Conservation (phyloP, 805 yeast genomes). For the Starmerella apicola region DNA sequence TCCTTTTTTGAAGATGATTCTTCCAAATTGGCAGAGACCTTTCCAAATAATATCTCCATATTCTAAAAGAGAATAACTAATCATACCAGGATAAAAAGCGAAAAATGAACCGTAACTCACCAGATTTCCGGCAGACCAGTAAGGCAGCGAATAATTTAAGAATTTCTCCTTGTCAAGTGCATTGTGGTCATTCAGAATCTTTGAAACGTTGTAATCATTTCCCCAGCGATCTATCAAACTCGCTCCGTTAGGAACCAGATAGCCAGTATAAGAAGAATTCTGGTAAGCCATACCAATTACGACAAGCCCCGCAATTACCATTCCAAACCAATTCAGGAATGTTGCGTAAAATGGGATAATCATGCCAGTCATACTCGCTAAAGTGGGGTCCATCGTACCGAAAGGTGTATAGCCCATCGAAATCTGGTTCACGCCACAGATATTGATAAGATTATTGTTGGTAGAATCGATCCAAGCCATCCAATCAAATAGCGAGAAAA, state of each 20-base stretch:
- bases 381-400: slow-evolving; percentile 35
- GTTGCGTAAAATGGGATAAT: slow-evolving; percentile 35
- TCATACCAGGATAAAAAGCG: slow-evolving; percentile 42
- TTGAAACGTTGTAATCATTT: slow-evolving; percentile 31
- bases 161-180: slow-evolving; percentile 36
- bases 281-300: slow-evolving; percentile 31
- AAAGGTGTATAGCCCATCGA: slow-evolving; percentile 41
- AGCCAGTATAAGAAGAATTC: slow-evolving; percentile 40
- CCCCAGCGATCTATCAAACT: slow-evolving; percentile 33
- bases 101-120: slow-evolving; percentile 46
- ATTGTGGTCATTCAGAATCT: slow-evolving; percentile 36
- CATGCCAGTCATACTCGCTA: slow-evolving; percentile 35
- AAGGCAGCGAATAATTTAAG: slow-evolving; percentile 49
- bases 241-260: slow-evolving; percentile 40
- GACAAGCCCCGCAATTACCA: slow-evolving; percentile 26
- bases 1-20: slow-evolving; percentile 11
- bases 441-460: slow-evolving; percentile 35
- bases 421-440: slow-evolving; percentile 38
- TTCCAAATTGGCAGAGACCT: too few species aligned
- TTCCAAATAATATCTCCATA: slow-evolving; percentile 23
- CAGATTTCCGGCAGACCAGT: slow-evolving; percentile 49
- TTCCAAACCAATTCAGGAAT: slow-evolving; percentile 28
- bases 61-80: slow-evolving; percentile 36
- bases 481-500: slow-evolving; percentile 52
- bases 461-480: slow-evolving; percentile 46